phyloP scores from a whole-genome alignment of 2,329 filamentous ascomycete genomes.

The Byssochlamys sp. region DNA sequence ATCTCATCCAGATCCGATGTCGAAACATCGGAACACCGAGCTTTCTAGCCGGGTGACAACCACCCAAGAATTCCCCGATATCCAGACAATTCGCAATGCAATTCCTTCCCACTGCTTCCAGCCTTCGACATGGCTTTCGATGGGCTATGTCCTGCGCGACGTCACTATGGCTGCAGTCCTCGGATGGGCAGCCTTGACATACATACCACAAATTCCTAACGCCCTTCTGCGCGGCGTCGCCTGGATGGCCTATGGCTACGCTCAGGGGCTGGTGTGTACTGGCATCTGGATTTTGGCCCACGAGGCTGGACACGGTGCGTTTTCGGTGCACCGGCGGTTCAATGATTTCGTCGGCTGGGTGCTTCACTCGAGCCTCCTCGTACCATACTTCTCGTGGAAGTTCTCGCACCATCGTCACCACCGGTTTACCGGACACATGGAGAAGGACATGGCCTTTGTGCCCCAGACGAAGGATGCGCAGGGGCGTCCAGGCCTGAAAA shows the following conservation, averaged over 20 bases:
- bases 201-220: too few relatives aligned
- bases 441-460: conserved; percentile 58
- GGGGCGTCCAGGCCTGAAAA: conserved; percentile 17
- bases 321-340: conserved; percentile 47
- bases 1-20: too few relatives aligned
- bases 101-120: too few relatives aligned
- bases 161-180: too few relatives aligned
- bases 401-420: conserved; percentile 62
- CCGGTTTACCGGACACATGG: conserved; percentile 57
- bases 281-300: conserved; percentile 25
- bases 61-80: too few relatives aligned
- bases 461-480: conserved; percentile 35
- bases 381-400: conserved; percentile 66
- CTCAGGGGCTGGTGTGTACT: conserved; percentile 57
- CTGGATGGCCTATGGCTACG: conserved; percentile 53
- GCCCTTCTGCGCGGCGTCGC: conserved; percentile 33
- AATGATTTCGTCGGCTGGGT: conserved; percentile 56
- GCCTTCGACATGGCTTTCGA: too few relatives aligned
- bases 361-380: conserved; percentile 56
- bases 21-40: too few relatives aligned
- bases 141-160: too few relatives aligned
- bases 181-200: too few relatives aligned
- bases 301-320: conserved; percentile 31
- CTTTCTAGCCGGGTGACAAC: too few relatives aligned
- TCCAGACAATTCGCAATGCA: too few relatives aligned